Conservation (phyloP, 106 monocot genomes). For the Acorus calamus region DNA sequence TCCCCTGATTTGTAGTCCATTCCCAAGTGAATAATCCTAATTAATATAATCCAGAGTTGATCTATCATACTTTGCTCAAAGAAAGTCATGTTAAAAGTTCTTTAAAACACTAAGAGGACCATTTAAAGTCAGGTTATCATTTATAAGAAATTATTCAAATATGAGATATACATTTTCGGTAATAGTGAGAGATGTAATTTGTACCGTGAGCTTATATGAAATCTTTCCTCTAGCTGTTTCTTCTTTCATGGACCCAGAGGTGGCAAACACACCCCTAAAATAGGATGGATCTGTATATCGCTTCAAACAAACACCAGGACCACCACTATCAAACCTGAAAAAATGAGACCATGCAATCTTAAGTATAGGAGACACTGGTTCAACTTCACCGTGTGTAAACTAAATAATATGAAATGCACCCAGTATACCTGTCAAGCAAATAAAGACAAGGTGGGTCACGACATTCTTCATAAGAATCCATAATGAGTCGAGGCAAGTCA, state of each 20-base stretch:
- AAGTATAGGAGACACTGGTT: no score
- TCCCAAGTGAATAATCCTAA: no score
- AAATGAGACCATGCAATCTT: background rate
- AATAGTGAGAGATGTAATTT: background rate
- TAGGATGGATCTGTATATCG: slow-evolving; percentile 96
- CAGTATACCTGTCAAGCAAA: slow-evolving; percentile 79
- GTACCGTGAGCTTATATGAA: slow-evolving; percentile 40
- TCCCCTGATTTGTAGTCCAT: no score
- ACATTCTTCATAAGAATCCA: slow-evolving; percentile 96
- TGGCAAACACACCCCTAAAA: slow-evolving; percentile 51
- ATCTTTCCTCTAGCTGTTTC: slow-evolving; percentile 56
- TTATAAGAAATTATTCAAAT: no score
- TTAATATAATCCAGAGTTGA: no score
- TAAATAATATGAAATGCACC: no score
- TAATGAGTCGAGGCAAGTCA: slow-evolving; percentile 71
- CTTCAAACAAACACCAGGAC: slow-evolving; percentile 74
- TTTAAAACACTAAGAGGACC: no score
- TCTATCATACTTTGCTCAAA: no score
- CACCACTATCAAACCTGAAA: slow-evolving; percentile 80
- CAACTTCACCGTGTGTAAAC: no score
- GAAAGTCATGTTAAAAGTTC: no score
- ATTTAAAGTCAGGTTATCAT: no score
- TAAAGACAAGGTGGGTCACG: slow-evolving; percentile 75
- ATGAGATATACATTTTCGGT: no score
- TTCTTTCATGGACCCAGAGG: slow-evolving; percentile 28